Percentiles rank a stretch among this genome's conserved stretches.
Conservation (phyloP, 352 stramenopile species). For the Phytophthora lateralis region DNA sequence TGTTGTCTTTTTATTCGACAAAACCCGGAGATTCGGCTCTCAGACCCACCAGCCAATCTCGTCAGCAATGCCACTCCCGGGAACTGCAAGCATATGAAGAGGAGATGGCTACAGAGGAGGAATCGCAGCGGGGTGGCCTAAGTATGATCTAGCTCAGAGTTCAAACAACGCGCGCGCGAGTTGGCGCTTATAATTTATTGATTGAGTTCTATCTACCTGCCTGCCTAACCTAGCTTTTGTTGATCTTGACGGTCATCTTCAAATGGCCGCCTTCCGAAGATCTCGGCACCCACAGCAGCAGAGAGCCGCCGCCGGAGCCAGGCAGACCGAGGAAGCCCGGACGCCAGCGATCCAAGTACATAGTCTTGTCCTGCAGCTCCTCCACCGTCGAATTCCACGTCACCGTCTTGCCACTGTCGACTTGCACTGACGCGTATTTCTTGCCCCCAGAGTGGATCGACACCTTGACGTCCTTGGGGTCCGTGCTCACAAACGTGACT, state of each 20-base stretch:
- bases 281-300: constrained; percentile 57
- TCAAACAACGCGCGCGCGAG: neutral
- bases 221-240: constrained; percentile 51
- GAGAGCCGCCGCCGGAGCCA: constrained; percentile 47
- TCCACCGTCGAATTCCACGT: constrained; percentile 46
- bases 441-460: constrained; percentile 50
- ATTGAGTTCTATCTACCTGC: constrained; percentile 26
- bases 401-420: constrained; percentile 41
- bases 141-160: neutral
- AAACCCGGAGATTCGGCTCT: no score
- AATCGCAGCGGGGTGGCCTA: no score
- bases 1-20: no score
- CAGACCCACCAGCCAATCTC: neutral
- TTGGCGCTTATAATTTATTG: constrained; percentile 38
- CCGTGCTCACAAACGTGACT: constrained; percentile 51
- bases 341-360: constrained; percentile 76
- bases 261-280: constrained; percentile 46
- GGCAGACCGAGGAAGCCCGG: constrained; percentile 49
- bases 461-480: constrained; percentile 51
- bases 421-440: constrained; percentile 39
- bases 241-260: constrained; percentile 49
- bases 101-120: no score
- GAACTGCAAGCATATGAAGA: no score
- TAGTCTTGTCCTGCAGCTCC: constrained; percentile 50
- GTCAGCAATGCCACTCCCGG: no score